Percentiles rank a stretch among this genome's conserved stretches.
Evolutionary conservation across 2,329 filamentous ascomycete genomes (phyloP).

Genomic region (Penicillium rolfsii): DNA sequence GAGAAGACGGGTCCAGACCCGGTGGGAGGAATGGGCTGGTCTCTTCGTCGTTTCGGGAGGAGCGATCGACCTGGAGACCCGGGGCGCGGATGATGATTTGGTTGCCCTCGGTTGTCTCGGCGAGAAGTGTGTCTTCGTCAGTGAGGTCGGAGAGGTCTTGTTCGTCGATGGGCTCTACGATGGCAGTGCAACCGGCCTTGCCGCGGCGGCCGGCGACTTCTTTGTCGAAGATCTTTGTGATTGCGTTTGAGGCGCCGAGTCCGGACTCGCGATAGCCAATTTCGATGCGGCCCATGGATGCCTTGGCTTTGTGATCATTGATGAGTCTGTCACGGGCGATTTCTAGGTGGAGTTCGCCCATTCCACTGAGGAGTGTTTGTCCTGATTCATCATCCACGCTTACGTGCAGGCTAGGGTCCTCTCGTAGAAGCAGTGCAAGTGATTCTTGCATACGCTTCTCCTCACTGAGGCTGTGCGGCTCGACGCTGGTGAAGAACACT

Average conservation of each 20-base stretch:
- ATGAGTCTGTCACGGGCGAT: constrained; percentile 87
- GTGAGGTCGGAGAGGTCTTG: constrained; percentile 22
- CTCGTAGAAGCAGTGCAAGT: constrained; percentile 76
- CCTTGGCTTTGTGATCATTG: constrained; percentile 86
- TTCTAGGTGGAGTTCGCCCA: constrained; percentile 95
- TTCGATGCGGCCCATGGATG: constrained; percentile 82
- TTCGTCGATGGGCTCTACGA: constrained; percentile 62
- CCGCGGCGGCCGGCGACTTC: constrained; percentile 78
- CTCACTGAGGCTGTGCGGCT: constrained; percentile 75
- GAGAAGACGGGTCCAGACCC: constrained; percentile 53
- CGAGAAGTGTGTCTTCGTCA: constrained; percentile 41
- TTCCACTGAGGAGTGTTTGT: constrained; percentile 89
- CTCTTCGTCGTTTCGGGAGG: constrained; percentile 45
- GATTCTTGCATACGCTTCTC: constrained; percentile 78
- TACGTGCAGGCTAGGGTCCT: constrained; percentile 90
- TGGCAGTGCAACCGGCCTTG: constrained; percentile 73
- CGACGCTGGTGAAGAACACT: constrained; percentile 94
- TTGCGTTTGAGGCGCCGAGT: constrained; percentile 58
- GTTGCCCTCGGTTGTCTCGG: constrained; percentile 68
- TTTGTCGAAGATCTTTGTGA: constrained; percentile 72
- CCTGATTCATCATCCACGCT: constrained; percentile 85
- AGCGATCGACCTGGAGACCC: constrained; percentile 47
- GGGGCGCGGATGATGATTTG: constrained; percentile 61
- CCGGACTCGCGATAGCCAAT: constrained; percentile 93
- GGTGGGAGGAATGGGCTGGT: constrained; percentile 56